phyloP scores from a whole-genome alignment of 2,329 filamentous ascomycete genomes.

The Sporothrix luriei region DNA sequence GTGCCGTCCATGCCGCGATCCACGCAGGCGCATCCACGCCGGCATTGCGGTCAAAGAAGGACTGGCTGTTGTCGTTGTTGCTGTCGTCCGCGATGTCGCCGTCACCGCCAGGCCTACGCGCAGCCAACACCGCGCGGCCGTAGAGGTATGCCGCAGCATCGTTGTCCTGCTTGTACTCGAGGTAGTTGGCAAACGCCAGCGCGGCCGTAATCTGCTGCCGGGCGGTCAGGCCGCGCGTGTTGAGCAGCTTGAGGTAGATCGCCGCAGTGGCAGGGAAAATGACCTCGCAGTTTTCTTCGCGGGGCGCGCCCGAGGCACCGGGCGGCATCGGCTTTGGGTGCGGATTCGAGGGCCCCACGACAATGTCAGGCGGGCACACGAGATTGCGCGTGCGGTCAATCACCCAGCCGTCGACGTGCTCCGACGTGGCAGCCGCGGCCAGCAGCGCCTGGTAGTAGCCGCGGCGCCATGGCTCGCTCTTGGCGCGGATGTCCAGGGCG shows the following conservation, averaged over 20 bases:
- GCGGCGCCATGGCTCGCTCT: conserved; percentile 80
- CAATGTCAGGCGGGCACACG: conserved; percentile 70
- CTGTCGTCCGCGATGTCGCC: not conserved
- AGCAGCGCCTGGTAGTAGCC: conserved; percentile 85
- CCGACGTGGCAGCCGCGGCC: conserved; percentile 72
- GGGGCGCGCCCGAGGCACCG: conserved; percentile 63
- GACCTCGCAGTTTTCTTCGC: conserved; percentile 72
- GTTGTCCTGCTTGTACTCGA: conserved; percentile 69
- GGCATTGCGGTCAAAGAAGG: conserved; percentile 24
- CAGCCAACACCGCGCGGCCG: conserved; percentile 30
- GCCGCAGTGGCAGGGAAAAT: conserved; percentile 71
- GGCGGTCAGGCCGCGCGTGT: conserved; percentile 75
- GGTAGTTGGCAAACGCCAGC: conserved; percentile 79
- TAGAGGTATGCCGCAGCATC: conserved; percentile 33
- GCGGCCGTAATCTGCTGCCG: conserved; percentile 80
- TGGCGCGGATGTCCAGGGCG: conserved; percentile 68
- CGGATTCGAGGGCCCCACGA: conserved; percentile 83
- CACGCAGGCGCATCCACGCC: conserved; percentile 21
- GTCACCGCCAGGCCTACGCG: not conserved
- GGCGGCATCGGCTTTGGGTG: conserved; percentile 71
- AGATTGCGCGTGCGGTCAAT: conserved; percentile 66
- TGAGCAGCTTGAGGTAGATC: conserved; percentile 81
- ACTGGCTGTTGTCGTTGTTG: not conserved
- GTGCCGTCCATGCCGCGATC: conserved; percentile 32
- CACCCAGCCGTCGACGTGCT: conserved; percentile 80